Evolutionary conservation across 257 asterid genomes (phyloP).

Genomic region (Agastache rugosa): DNA sequence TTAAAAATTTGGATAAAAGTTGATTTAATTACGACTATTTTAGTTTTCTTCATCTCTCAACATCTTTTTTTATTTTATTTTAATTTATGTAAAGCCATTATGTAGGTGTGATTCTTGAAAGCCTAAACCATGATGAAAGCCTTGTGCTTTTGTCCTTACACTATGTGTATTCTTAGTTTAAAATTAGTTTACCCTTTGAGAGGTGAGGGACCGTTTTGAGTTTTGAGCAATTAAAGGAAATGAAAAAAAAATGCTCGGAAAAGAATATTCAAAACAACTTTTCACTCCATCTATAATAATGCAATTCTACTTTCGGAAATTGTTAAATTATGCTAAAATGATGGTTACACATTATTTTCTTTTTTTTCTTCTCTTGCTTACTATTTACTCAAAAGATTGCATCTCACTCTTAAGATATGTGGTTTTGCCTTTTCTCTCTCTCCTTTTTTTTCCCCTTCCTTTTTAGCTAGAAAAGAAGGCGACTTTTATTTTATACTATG

Average conservation of each 20-base stretch:
- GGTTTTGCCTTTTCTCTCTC: slow-evolving; percentile 13
- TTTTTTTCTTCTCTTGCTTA: slow-evolving; percentile 40
- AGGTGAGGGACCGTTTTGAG: slow-evolving; percentile 28
- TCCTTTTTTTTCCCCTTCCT: not conserved
- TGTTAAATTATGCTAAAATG: slow-evolving; percentile 30
- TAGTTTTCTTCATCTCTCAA: no score
- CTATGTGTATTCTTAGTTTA: slow-evolving; percentile 29
- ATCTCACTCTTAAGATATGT: slow-evolving; percentile 26
- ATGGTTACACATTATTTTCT: not conserved
- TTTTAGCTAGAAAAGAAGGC: not conserved
- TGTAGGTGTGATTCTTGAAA: slow-evolving; percentile 42
- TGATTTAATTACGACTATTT: not conserved
- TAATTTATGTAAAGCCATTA: slow-evolving; percentile 19
- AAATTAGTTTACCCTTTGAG: slow-evolving; percentile 30
- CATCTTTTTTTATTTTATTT: not conserved
- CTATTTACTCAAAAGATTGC: slow-evolving; percentile 50
- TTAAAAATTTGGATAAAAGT: not conserved
- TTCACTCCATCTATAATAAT: slow-evolving; percentile 40
- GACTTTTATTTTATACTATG: not conserved
- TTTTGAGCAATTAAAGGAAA: slow-evolving; percentile 34
- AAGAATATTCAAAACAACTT: slow-evolving; percentile 36
- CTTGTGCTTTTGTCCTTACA: slow-evolving; percentile 40
- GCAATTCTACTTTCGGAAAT: slow-evolving; percentile 32
- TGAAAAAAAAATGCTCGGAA: slow-evolving; percentile 35
- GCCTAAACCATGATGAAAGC: slow-evolving; percentile 47